Conservation (phyloP, 495 filamentous ascomycete species). For the Filosporella fistucella region DNA sequence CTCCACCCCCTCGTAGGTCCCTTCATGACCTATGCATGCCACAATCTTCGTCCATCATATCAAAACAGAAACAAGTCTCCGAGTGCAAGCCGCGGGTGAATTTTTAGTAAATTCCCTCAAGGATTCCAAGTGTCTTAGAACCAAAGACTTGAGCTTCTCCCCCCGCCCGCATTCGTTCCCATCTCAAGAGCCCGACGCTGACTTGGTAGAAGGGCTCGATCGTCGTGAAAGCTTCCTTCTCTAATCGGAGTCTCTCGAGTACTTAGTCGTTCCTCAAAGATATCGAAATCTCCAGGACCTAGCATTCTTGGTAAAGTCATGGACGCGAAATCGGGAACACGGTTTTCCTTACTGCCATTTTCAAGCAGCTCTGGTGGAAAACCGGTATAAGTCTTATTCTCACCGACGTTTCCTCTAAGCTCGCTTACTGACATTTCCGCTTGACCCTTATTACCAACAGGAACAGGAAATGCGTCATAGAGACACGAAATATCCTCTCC, state of each 20-base stretch:
- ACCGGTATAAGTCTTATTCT: slow-evolving; percentile 7
- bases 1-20: no score
- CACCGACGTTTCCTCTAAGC: neutral
- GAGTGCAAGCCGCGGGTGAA: no score
- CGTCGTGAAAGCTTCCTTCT: slow-evolving; percentile 18
- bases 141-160: slow-evolving; percentile 17
- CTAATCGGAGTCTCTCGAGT: slow-evolving; percentile 2
- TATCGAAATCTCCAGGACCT: neutral
- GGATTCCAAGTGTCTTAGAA: no score
- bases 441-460: neutral
- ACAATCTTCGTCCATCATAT: no score
- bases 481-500: neutral
- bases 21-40: no score
- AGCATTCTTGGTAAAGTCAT: slow-evolving; percentile 10
- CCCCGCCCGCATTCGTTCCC: neutral
- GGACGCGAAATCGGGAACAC: slow-evolving; percentile 1
- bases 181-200: slow-evolving; percentile 4
- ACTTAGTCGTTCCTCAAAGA: neutral
- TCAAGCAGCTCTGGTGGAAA: slow-evolving; percentile 18
- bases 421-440: neutral
- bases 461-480: slow-evolving; percentile 1
- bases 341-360: slow-evolving; percentile 1
- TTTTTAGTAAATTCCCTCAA: no score
- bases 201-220: slow-evolving; percentile 20
- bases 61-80: no score